These are phyloP conservation scores for Crithidia bombi DNA, from an alignment of 208 protist genomes.

Conservation along the genomic window DNA sequence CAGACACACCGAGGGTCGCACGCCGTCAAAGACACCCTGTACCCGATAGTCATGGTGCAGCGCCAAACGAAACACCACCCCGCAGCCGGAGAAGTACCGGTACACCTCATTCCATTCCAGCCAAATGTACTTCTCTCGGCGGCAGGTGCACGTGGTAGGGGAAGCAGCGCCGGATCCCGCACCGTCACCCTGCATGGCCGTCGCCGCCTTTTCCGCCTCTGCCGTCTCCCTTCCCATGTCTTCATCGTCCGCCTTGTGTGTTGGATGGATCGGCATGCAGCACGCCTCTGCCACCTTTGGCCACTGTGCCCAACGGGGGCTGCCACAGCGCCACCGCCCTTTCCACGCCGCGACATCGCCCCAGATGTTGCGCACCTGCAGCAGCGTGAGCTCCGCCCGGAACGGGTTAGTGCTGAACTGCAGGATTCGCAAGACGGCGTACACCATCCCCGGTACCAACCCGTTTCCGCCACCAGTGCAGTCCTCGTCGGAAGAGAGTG, in stretches of 20 bases:
- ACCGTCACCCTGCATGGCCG: background rate
- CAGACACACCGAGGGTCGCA: constrained; percentile 50
- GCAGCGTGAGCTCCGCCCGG: constrained; percentile 22
- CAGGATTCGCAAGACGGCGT: constrained; percentile 24
- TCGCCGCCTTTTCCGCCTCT: background rate
- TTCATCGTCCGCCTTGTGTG: background rate
- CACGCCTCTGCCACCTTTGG: constrained; percentile 26
- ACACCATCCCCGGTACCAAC: constrained; percentile 24
- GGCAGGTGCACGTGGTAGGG: constrained; percentile 17
- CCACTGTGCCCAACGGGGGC: constrained; percentile 21
- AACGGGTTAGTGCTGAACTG: constrained; percentile 21
- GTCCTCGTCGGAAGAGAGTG: background rate
- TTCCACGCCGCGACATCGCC: constrained; percentile 28
- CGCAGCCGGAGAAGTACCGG: constrained; percentile 64
- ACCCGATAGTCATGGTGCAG: constrained; percentile 52
- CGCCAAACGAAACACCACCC: constrained; percentile 49
- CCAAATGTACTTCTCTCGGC: constrained; percentile 50
- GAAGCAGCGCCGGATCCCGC: background rate
- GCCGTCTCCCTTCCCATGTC: background rate
- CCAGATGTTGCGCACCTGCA: constrained; percentile 34
- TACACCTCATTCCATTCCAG: constrained; percentile 62
- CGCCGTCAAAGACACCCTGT: constrained; percentile 42
- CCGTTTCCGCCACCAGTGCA: background rate
- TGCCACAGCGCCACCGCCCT: constrained; percentile 32
- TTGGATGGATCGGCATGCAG: constrained; percentile 14